Percentiles rank a stretch among this genome's conserved stretches.
Evolutionary conservation across 2,329 filamentous ascomycete genomes (phyloP).

Genomic region (Zymoseptoria brevis): DNA sequence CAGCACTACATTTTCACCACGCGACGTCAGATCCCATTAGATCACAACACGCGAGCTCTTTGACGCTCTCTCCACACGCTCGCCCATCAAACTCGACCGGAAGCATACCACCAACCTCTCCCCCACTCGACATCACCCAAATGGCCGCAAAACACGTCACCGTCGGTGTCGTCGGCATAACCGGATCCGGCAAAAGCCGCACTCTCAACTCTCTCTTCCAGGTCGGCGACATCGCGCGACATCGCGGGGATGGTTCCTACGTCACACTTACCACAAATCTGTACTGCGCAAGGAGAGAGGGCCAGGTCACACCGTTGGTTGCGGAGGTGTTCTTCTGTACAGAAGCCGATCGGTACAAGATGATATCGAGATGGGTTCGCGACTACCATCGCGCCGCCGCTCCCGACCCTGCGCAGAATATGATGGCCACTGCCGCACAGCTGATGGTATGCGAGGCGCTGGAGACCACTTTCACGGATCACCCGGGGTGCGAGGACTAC

Average conservation of each 20-base stretch:
- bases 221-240: neutral
- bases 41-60: no score
- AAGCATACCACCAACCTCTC: no score
- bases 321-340: constrained; percentile 16
- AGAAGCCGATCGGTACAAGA: constrained; percentile 2
- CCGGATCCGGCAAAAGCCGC: neutral
- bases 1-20: no score
- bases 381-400: constrained; percentile 7
- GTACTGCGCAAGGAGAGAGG: constrained; percentile 3
- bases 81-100: no score
- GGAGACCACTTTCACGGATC: neutral
- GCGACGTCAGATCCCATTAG: no score
- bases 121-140: no score
- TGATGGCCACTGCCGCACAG: neutral
- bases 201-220: neutral
- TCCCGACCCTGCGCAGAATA: neutral
- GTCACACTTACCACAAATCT: constrained; percentile 6
- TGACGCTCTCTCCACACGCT: no score
- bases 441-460: neutral
- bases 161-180: neutral
- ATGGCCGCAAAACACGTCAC: no score
- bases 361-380: constrained; percentile 3
- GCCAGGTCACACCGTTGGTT: constrained; percentile 12
- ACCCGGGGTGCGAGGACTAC: neutral
- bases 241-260: neutral